Percentiles rank a stretch among this genome's conserved stretches.
Conservation (phyloP, 2,329 filamentous ascomycete genomes). For the Diaporthe citri region DNA sequence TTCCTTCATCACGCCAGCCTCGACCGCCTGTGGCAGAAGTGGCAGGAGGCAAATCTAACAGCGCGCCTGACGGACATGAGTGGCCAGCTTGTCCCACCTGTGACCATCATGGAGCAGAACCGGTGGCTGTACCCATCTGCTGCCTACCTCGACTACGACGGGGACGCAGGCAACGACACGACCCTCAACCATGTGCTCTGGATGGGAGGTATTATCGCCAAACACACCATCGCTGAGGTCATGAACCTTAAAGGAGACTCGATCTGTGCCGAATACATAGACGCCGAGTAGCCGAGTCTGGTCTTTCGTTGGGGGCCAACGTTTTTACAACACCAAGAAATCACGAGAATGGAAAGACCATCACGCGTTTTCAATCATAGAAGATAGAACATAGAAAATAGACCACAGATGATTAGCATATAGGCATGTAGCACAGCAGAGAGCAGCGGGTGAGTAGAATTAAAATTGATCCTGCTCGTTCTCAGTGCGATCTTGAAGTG, state of each 20-base stretch:
- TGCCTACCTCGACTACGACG: constrained; percentile 16
- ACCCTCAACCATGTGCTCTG: constrained; percentile 26
- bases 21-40: constrained; percentile 25
- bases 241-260: constrained; percentile 1
- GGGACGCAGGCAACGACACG: constrained; percentile 22
- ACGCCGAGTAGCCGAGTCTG: neutral
- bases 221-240: constrained; percentile 20
- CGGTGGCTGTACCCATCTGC: neutral
- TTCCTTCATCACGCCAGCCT: constrained; percentile 24
- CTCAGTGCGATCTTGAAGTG: too few species aligned
- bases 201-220: constrained; percentile 7
- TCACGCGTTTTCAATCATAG: too few species aligned
- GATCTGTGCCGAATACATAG: constrained; percentile 24
- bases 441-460: too few species aligned
- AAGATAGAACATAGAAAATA: too few species aligned
- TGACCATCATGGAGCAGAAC: neutral
- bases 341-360: too few species aligned
- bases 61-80: constrained; percentile 10
- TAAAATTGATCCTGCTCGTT: too few species aligned
- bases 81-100: neutral
- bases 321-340: neutral
- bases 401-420: too few species aligned
- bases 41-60: constrained; percentile 12
- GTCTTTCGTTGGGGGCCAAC: fast-evolving
- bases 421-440: too few species aligned